Base-by-base conservation (phyloP, 257 asterid species). In the Solanum sitiens region DNA sequence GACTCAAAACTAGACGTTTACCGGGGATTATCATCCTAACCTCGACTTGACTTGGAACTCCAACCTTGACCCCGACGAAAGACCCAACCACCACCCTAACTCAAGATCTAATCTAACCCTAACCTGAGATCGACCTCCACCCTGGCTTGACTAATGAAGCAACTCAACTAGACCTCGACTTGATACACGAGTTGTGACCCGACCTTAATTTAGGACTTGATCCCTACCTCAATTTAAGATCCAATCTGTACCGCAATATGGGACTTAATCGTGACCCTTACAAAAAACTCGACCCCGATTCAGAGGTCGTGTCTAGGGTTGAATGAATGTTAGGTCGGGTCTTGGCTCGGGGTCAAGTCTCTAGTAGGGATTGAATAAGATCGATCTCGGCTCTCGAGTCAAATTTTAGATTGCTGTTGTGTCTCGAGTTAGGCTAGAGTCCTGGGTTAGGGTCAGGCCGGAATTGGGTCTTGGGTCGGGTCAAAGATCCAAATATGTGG, bases 221-320 rank as follows among this genome's bases (percentile, higher is more conserved):
- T 3, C 15, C 7, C 15, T 10, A 63, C 71, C 30, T 25, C 14
- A 11, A 63, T 32, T 63, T 8, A 23, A 23, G 1, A 59, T 59
- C 67, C 25, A 8, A 59, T 0, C 15, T 14, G 3, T 5, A 63
- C 0, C 2, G 2, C 63, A 18, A 0, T 53, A 53, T 53, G 63
- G n/a, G 63, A 53, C 63, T 0, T 53, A 1, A 53, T 0, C 11
- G n/a, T 18, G 63, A 53, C 4, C 10, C 11, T 50, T 53, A 7
- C n/a, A 18, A 8, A 53, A 1, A 53, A 18, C n/a, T 53, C 1
- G n/a, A 53, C 11, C 11, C 63, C 0, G 0, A 2, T 53, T 6
- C 3, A 3, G 0, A 4, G 63, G 63, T 53, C 4, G 3, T 53
- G 63, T 53, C n/a, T 53, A 53, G n/a, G 63, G 63, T 53, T 53